A percentile compares a stretch with the other conserved stretches of the same genome.
phyloP scores from a whole-genome alignment of 2,329 filamentous ascomycete species.

The Mycosphaerelloides madeirae region DNA sequence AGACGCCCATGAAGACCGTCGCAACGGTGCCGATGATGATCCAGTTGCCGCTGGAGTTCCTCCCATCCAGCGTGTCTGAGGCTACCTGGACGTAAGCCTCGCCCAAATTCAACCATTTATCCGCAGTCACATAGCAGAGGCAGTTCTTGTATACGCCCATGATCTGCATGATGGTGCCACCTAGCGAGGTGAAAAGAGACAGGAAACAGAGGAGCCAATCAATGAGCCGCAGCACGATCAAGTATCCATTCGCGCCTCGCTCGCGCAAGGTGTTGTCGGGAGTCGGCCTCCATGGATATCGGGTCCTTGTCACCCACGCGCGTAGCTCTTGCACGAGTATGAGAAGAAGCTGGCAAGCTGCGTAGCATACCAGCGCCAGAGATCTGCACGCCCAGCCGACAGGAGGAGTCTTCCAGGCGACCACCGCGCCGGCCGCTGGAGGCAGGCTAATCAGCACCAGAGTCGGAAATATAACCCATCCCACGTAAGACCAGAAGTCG shows the following conservation, averaged over 20 bases:
- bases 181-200: slow-evolving; percentile 5
- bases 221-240: not conserved
- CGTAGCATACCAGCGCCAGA: slow-evolving; percentile 6
- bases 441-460: slow-evolving; percentile 3
- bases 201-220: slow-evolving; percentile 1
- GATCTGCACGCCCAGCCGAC: slow-evolving; percentile 7
- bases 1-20: slow-evolving; percentile 2
- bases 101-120: slow-evolving; percentile 1
- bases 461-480: slow-evolving; percentile 2
- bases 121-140: slow-evolving; percentile 5
- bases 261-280: not conserved
- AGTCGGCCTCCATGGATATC: not conserved
- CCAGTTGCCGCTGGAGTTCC: slow-evolving; percentile 7
- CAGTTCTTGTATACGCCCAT: slow-evolving; percentile 7
- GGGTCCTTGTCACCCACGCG: not conserved
- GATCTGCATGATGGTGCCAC: slow-evolving; percentile 7
- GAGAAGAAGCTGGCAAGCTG: slow-evolving; percentile 5
- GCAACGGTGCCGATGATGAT: slow-evolving; percentile 5
- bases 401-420: slow-evolving; percentile 7
- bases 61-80: slow-evolving; percentile 1
- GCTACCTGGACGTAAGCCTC: slow-evolving; percentile 8
- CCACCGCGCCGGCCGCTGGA: slow-evolving; percentile 4
- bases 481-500: not conserved
- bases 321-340: slow-evolving; percentile 3
- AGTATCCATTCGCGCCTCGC: not conserved